Base-by-base conservation (phyloP, 495 filamentous ascomycete genomes). In the Extremus antarcticus region DNA sequence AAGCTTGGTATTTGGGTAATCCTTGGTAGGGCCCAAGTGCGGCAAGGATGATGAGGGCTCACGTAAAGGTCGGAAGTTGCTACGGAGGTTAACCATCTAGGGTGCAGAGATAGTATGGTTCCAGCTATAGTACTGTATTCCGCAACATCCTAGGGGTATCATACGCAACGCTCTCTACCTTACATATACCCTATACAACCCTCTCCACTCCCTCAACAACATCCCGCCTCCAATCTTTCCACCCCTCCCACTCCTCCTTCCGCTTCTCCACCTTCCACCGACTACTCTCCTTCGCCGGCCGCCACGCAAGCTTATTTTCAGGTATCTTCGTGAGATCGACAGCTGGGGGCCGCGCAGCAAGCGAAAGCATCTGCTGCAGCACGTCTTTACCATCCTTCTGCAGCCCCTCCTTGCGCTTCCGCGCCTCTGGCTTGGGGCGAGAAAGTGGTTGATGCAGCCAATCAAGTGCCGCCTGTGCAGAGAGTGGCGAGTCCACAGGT, bases 381-480 rank as follows among this genome's bases (percentile, higher is more conserved):
- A 84, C 81, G 22, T 87, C 86, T 46, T 78, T 73, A 55, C 82
- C 81, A 68, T 92, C 88, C 19, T 79, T 71, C 11, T 75, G 73
- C 17, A 87, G 77, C 29, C 79, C 70, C 25, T 76, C 74, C 47
- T 80, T 75, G 62, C 84, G 77, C 59, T 79, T 74, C 40, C 76
- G 69, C 7, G 70, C 62, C 20, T 74, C 73, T 0, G 71, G 62
- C 21, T 70, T 74, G 16, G 70, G 70, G 51, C 72, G 74, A 15
- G 50, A 25, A 38, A 90, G 73, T 7, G 87, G 86, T 53, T 82
- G 77, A 19, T 83, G 76, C 4, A 91, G 77, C 72, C 80, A 78
- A 15, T 51, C 59, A 71, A 75, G 72, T 80, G 83, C 58, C 82
- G 79, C 47, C 79, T 68, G 16, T 0, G 41, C 22, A 2, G 53